Percentiles rank a stretch among this genome's conserved stretches.
Conservation (phyloP, 2,329 filamentous ascomycete genomes). For the Clarireedia sp. region DNA sequence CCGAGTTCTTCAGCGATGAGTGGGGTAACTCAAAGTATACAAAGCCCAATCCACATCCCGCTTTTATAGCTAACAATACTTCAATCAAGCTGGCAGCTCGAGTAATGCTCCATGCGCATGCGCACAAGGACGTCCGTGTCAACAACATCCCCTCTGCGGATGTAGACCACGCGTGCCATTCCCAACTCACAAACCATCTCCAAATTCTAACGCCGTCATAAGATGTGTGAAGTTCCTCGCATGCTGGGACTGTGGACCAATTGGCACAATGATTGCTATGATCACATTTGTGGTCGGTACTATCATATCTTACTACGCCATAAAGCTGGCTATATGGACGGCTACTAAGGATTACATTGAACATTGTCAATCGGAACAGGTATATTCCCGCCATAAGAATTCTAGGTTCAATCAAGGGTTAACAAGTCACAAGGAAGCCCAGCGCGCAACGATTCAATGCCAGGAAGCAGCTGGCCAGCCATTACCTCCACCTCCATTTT, state of each 20-base stretch:
- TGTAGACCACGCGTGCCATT: neutral
- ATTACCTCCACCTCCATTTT: neutral
- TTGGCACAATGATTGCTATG: neutral
- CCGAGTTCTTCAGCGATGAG: too few relatives aligned
- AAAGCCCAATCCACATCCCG: too few relatives aligned
- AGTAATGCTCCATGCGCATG: too few relatives aligned
- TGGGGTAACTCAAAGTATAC: too few relatives aligned
- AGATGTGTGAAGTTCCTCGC: neutral
- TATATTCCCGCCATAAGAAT: neutral
- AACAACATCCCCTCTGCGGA: too few relatives aligned
- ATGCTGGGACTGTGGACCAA: neutral
- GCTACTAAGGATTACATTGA: slow-evolving; percentile 3
- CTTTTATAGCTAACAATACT: too few relatives aligned
- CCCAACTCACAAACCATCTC: neutral
- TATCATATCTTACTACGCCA: neutral
- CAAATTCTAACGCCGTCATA: neutral
- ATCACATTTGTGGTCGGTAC: neutral
- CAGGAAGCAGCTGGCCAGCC: neutral
- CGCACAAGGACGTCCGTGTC: too few relatives aligned
- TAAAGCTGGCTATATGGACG: neutral
- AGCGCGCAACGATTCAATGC: neutral
- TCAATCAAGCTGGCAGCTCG: too few relatives aligned
- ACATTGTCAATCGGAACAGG: neutral
- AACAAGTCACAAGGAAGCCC: neutral
- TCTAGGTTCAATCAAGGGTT: neutral